phyloP scores from a whole-genome alignment of 805 yeast genomes.

The Yamadazyma sp. region DNA sequence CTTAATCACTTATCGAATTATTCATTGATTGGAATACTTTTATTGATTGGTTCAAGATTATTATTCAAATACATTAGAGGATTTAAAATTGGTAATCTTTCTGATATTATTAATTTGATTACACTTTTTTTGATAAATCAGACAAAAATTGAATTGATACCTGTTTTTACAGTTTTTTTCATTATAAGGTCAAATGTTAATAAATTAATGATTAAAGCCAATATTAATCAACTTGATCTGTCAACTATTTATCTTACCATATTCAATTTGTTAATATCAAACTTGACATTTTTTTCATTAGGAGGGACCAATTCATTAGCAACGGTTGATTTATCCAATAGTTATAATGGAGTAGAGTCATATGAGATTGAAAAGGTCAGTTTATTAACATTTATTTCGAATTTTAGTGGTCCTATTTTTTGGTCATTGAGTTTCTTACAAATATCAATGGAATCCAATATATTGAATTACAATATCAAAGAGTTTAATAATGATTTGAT shows the following conservation, averaged over 20 bases:
- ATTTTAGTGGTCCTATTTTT: constrained; percentile 80
- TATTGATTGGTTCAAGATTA: constrained; percentile 29
- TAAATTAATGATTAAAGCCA: constrained; percentile 2
- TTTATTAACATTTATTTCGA: constrained; percentile 71
- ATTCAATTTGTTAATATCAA: constrained; percentile 57
- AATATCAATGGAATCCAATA: constrained; percentile 32
- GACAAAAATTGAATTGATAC: constrained; percentile 52
- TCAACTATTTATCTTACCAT: constrained; percentile 23
- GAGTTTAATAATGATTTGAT: constrained; percentile 12
- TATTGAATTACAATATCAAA: constrained; percentile 13
- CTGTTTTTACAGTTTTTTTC: constrained; percentile 44
- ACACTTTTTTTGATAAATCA: constrained; percentile 52
- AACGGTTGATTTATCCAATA: constrained; percentile 84
- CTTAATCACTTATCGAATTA: constrained; percentile 24
- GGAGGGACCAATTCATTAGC: constrained; percentile 94
- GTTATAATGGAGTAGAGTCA: constrained; percentile 80
- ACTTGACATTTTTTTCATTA: constrained; percentile 76
- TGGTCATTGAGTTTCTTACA: constrained; percentile 60
- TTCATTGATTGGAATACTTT: constrained; percentile 22
- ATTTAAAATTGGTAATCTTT: constrained; percentile 24
- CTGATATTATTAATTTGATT: constrained; percentile 32
- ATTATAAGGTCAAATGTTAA: constrained; percentile 18
- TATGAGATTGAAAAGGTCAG: constrained; percentile 76
- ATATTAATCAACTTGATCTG: constrained; percentile 2
- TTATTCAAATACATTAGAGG: constrained; percentile 20